Evolutionary conservation across 1,284 basidiomycete genomes (phyloP), one percentile per base, ranked within the genome.

Genomic region (Ceratobasidium sp.): DNA sequence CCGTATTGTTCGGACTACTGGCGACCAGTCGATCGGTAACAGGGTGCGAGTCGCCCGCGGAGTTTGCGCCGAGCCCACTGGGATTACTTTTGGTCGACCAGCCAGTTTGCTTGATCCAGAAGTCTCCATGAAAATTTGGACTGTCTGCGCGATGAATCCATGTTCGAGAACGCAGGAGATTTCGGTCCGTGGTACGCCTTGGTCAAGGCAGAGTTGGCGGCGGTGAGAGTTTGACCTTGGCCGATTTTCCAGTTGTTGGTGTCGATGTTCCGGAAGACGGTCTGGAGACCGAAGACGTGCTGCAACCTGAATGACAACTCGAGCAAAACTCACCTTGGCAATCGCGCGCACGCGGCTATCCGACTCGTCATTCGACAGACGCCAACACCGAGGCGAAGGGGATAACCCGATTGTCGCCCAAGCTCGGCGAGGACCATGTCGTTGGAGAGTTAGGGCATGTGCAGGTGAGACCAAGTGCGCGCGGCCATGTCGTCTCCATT

Each of bases 341-440:
- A 95, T 92, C 7, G 93, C 90, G 33, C 88, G 86, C 48, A 95
- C 92, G 57, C 94, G 88, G 82, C 87, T 88, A 82, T 96, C 94
- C 33, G 88, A 88, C 82, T 95, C 94, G 60, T 93, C 93, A 81
- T 90, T 93, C 23, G 94, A 92, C 1, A 94, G 94, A 38, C 94
- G 87, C 93, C 92, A 94, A 85, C 88, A 93, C 77, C 87, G 87
- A 18, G 93, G 91, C 6, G 94, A 82, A 16, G 89, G 89, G 6
- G 93, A 97, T 94, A 81, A 96, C 86, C 84, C 92, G 88, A 94
- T 91, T 0, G 93, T 92, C 91, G 96, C 8, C 93, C 96, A 79
- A 97, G 86, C 87, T 96, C 91, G 38, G 89, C 94, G 55, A 96
- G 80, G 69, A 96, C 84, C 78, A 92, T 87, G 74, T 88, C 82